Base-by-base conservation (phyloP, 164 flowering plant species). In the Vitis labrusca region DNA sequence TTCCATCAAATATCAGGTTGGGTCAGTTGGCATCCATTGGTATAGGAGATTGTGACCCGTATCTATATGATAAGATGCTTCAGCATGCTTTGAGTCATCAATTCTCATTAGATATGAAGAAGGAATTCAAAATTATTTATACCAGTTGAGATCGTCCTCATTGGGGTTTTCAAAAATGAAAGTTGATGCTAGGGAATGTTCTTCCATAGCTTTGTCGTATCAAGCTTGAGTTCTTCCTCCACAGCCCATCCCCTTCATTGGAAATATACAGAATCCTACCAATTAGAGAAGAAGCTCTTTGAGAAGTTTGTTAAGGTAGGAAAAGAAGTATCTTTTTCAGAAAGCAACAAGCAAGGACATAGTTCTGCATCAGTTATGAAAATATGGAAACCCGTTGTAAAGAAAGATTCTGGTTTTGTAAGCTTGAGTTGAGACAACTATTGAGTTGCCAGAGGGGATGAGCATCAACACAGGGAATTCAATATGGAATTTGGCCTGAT, bases 401-500 rank as follows among this genome's bases (percentile, higher is more conserved):
- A 61, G 52, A 79, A 82, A 59, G 81, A 77, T 79, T 64, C 72
- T 61, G 80, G 52, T 9, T 60, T 53, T 12, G 64, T 62, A 59
- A 61, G 54, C 59, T 63, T 63, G 30, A 63, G 49, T n/a, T 23
- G 27, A 23, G 27, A 23, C 27, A 23, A 23, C 2, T 23, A 23
- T 23, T 23, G 2, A 23, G 27, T 23, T 23, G 27, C 27, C 27
- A 23, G 0, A 23, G 27, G 27, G 27, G 27, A 23, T 23, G 27
- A 23, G 27, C 2, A 23, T 0, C 2, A 23, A 23, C 27, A 23
- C 27, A 23, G 2, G 27, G 27, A 23, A 23, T 23, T 23, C 27
- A 23, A 23, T 1, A 63, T 59, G 88, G 88, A n/a, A 81, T 71
- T 65, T 71, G 47, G 59, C 98, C 95, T 19, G 98, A 94, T 51